Evolutionary conservation across 257 asterid species (phyloP), one percentile per base, ranked within the genome.

Genomic region (Ajuga chamaepitys): DNA sequence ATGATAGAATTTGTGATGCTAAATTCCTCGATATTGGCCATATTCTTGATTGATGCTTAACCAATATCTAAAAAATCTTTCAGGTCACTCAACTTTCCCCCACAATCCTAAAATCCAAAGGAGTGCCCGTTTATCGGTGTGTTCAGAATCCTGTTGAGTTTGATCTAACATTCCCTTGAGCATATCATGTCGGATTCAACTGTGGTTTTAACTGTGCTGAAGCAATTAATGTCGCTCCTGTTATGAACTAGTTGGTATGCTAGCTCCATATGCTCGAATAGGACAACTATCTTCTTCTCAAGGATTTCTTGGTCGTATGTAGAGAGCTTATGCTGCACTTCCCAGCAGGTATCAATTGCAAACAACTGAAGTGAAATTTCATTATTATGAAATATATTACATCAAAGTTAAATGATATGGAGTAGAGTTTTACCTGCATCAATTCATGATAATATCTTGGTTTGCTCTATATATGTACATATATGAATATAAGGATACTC

Each of bases 1-100:
- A 10, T 60, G 13, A 21, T 41, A 63, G 62, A 55, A 17, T 30
- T 41, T 25, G 18, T 60, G 12, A 51, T 48, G 50, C 16, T 46
- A 38, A 44, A 20, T 24, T 1, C 58, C 67, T 25, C 26, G 34
- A 16, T n/a, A n/a, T n/a, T n/a, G 45, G 46, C 21, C 30, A n/a
- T 37, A 28, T 61, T 20, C 74, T 44, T 34, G 70, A 61, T 45
- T 48, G 45, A 47, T 69, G 52, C 28, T 56, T 56, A 62, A 57
- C 44, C 47, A 17, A 52, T 40, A 68, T 64, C 46, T 14, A 62
- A 41, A 66, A 62, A 45, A 57, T 51, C 74, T 38, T 81, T 78
- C 86, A 93, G 99, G 95, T 93, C 51, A 93, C 99, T 9, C 99
- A 93, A 72, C 83, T 93, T 68, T 93, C 99, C 7, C 99, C 99